These are phyloP conservation scores for Salvia hispanica DNA, from an alignment of 257 asterid species.

Conservation along the genomic window DNA sequence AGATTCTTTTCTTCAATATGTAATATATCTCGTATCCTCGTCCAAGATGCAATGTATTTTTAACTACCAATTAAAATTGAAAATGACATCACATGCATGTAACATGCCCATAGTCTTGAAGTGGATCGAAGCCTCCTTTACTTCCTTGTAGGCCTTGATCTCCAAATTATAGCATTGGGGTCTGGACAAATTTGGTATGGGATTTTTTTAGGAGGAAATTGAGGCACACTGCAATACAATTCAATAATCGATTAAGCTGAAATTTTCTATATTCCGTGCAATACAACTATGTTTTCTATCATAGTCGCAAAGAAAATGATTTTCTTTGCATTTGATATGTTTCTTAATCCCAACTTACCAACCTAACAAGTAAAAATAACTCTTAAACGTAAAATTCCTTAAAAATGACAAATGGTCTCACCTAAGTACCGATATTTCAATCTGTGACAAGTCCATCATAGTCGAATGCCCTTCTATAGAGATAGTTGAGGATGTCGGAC, in stretches of 20 bases:
- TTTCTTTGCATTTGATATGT: not conserved
- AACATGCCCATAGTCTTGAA: too few species aligned
- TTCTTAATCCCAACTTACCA: not conserved
- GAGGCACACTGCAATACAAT: slow-evolving; percentile 57
- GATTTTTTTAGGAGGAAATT: slow-evolving; percentile 50
- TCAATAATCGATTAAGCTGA: not conserved
- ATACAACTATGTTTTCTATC: not conserved
- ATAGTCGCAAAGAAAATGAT: not conserved
- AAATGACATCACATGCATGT: too few species aligned
- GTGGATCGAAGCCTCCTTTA: not conserved
- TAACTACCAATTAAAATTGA: too few species aligned
- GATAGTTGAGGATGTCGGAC: slow-evolving; percentile 43
- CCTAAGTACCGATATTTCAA: slow-evolving; percentile 72
- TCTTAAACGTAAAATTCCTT: not conserved
- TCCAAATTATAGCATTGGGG: slow-evolving; percentile 76
- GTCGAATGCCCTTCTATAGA: slow-evolving; percentile 50
- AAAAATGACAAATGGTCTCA: slow-evolving; percentile 29
- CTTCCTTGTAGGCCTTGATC: slow-evolving; percentile 52
- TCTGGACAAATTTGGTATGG: slow-evolving; percentile 80
- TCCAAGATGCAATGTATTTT: too few species aligned
- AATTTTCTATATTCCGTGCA: not conserved
- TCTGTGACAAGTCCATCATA: slow-evolving; percentile 81
- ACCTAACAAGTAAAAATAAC: not conserved
- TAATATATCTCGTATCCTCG: too few species aligned
- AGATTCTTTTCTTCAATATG: too few species aligned